These are phyloP conservation scores for Brassica rapa DNA, from an alignment of 345 rosid species.

Conservation along the genomic window DNA sequence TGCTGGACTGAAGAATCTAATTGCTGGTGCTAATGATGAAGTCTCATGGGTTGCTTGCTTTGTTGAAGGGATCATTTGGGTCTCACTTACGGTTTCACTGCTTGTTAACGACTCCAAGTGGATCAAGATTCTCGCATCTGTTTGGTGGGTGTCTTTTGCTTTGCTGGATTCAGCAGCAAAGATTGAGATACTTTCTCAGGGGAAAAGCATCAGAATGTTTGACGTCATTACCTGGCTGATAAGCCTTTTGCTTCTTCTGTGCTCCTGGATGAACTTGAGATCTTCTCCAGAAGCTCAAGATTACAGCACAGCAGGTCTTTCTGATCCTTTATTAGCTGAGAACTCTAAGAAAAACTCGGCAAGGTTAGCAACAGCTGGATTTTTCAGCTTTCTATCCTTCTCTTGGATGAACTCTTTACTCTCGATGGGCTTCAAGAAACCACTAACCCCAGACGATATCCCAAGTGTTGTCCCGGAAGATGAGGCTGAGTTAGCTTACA, in stretches of 20 bases:
- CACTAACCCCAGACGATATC: slow-evolving; percentile 59
- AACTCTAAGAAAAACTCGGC: slow-evolving; percentile 33
- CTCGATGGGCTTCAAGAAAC: slow-evolving; percentile 57
- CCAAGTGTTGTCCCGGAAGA: slow-evolving; percentile 58
- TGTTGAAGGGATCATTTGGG: slow-evolving; percentile 61
- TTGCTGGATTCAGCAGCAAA: slow-evolving; percentile 51
- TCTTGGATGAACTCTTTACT: slow-evolving; percentile 73
- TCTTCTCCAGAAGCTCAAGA: slow-evolving; percentile 21
- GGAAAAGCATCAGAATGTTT: slow-evolving; percentile 39
- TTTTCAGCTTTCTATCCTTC: slow-evolving; percentile 54
- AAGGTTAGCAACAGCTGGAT: slow-evolving; percentile 47
- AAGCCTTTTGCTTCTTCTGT: slow-evolving; percentile 56
- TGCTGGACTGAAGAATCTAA: slow-evolving; percentile 47
- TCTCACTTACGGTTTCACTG: slow-evolving; percentile 59
- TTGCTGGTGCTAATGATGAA: slow-evolving; percentile 11
- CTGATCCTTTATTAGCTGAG: slow-evolving; percentile 49
- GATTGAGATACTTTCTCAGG: slow-evolving; percentile 40
- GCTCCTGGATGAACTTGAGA: slow-evolving; percentile 50
- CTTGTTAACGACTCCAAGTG: slow-evolving; percentile 55
- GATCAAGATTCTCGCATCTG: slow-evolving; percentile 41
- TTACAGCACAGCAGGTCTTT: slow-evolving; percentile 36
- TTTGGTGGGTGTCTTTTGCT: slow-evolving; percentile 75
- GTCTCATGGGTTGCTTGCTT: slow-evolving; percentile 43
- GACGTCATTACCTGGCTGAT: slow-evolving; percentile 52
- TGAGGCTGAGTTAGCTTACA: slow-evolving; percentile 57